These are phyloP conservation scores for Trichoderma gamsii DNA, from an alignment of 495 filamentous ascomycete genomes.

Conservation along the genomic window DNA sequence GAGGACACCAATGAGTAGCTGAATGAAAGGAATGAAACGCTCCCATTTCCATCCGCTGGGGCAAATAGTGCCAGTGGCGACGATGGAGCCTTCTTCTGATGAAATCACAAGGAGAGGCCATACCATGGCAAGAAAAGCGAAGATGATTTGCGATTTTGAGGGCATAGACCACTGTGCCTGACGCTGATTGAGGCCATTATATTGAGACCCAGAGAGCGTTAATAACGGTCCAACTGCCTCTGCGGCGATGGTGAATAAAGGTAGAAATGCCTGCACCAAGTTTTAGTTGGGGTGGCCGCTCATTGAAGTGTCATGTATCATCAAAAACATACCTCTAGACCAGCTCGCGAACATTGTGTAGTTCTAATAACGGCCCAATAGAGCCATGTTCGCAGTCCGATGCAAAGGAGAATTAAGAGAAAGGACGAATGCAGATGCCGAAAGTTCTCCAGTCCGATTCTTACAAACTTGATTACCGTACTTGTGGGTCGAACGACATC, in stretches of 20 bases:
- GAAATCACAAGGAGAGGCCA: neutral
- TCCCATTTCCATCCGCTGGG: conserved; percentile 7
- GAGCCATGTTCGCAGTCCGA: neutral
- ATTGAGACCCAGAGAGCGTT: neutral
- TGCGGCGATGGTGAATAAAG: neutral
- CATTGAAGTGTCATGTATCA: neutral
- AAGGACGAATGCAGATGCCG: neutral
- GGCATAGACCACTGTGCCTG: neutral
- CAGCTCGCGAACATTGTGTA: neutral
- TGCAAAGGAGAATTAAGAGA: neutral
- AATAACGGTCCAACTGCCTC: neutral
- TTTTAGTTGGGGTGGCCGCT: neutral
- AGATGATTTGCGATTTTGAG: conserved; percentile 4
- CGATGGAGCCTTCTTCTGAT: neutral
- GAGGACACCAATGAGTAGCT: neutral
- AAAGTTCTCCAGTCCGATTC: neutral
- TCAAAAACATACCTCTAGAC: neutral
- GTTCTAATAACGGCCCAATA: neutral
- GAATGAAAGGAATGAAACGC: neutral
- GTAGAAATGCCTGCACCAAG: neutral
- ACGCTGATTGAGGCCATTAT: neutral
- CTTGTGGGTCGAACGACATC: neutral
- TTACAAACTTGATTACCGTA: neutral
- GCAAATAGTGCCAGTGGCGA: conserved; percentile 3
- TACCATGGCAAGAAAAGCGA: neutral